Evolutionary conservation across 345 rosid genomes (phyloP).

Genomic region (Moricandia moricandioides): DNA sequence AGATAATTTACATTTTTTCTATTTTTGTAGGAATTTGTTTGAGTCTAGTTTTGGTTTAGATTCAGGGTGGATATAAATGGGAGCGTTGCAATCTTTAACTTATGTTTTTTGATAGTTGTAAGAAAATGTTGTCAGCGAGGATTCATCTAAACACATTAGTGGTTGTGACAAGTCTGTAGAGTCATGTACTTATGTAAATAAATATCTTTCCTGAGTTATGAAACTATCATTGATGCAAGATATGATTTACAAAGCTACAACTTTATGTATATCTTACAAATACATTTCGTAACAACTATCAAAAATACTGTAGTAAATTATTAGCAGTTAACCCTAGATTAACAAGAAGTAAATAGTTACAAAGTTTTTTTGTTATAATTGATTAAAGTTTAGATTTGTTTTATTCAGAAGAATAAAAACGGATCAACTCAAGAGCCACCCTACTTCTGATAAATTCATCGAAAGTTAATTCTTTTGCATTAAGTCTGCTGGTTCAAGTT

Average conservation of each 20-base stretch:
- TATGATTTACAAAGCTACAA: neutral
- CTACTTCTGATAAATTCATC: too few species aligned
- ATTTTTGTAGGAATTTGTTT: too few species aligned
- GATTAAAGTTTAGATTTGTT: neutral
- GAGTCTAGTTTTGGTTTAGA: too few species aligned
- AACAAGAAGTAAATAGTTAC: neutral
- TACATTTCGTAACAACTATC: neutral
- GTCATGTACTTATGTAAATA: neutral
- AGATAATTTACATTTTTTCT: too few species aligned
- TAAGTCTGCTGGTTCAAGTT: neutral
- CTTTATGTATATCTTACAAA: neutral
- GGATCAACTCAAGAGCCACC: too few species aligned
- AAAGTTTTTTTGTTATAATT: neutral
- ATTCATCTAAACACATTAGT: too few species aligned
- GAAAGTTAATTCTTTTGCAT: neutral
- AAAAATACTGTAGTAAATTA: too few species aligned
- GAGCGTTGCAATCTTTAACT: too few species aligned
- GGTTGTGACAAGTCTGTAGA: neutral
- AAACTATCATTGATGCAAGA: neutral
- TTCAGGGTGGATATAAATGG: too few species aligned
- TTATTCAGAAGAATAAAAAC: neutral
- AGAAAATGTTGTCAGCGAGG: too few species aligned
- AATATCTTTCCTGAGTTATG: neutral
- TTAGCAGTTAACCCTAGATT: neutral
- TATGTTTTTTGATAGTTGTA: too few species aligned